Evolutionary conservation across 805 yeast genomes (phyloP), one percentile per base, ranked within the genome.

Genomic region (Hanseniaspora meyeri): DNA sequence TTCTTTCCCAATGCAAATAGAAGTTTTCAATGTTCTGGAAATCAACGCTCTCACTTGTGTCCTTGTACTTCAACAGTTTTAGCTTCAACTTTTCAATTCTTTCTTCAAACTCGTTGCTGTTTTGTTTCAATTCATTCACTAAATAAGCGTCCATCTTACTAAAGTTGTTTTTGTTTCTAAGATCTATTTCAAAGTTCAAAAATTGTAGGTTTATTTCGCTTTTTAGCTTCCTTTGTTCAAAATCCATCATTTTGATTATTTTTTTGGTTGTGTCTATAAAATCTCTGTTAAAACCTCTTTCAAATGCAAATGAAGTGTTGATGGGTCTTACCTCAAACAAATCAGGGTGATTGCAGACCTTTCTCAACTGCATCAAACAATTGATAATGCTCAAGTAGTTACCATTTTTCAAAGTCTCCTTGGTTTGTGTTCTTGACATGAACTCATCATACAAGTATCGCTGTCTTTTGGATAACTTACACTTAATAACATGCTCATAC

Each of bases 331-430:
- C 96, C 67, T 93, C 98, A 70, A 93, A 95, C 59, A 93, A 71
- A 71, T 93, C 97, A 0, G 96, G 96, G 68, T 90, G 97, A 64
- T 90, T 90, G 72, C 97, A 89, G 32, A 90, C 97, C 68, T 93
- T 93, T 64, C 99, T 80, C 64, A 93, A 73, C 68, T 93, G 99
- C 99, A 93, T 93, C 71, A 93, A 76, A 74, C 97, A 93, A 65
- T 95, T 93, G 63, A 93, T 90, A 65, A 93, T 93, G 16, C 96
- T 87, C 68, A 93, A 74, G 64, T 90, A 93, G 65, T 93, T 93
- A 4, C 98, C 97, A 34, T 95, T 86, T 0, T 91, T 91, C 59
- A 93, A 74, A 3, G 97, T 93, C 60, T 87, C 97, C 63, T 80
- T 84, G 0, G 99, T 93, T 64, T 91, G 91, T 8, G 98, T 95